Base-by-base conservation (phyloP, 176 grass and related monocot genomes). In the Lolium multiflorum region DNA sequence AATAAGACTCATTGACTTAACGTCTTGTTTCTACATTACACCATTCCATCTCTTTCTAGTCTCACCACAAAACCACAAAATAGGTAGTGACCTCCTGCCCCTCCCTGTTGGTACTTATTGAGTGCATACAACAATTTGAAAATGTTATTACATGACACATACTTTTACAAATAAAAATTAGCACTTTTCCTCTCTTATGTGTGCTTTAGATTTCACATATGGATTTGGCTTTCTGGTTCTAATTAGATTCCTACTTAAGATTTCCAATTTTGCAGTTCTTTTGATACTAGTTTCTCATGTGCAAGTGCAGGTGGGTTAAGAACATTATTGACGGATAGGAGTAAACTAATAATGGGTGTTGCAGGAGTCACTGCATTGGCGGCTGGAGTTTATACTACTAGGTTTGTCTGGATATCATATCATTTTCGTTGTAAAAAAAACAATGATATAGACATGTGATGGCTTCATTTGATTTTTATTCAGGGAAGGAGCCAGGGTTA, bases 401-500 rank as follows among this genome's bases (percentile, higher is more conserved):
- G 94, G 97, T 96, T 89, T 85, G 59, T 48, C 62, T 80, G 18
- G 49, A 35, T 89, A 52, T 35, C 59, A 44, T 85, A 51, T 71
- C 16, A 81, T 84, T 35, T 62, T 51, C 48, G 15, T 76, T 50
- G 71, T 21, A 26, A 57, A 26, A 57, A 11, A 22, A 44, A 78
- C 20, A 71, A 57, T 46, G 31, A n/a, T 25, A 37, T 64, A 68
- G 25, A 61, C n/a, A 62, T 76, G 10, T 81, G 12, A 80, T 89
- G 49, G 72, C 62, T 56, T 28, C 54, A 21, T 76, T 65, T 90
- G 7, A 60, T 88, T 25, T 80, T 49, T 57, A 67, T 92, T 66
- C 74, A 96, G 94, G 90, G 97, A 99, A 97, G 97, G 97, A 84
- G 94, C 92, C 22, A 96, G 89, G 47, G 97, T 99, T 84, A 88